Conservation (phyloP, 2,329 filamentous ascomycete genomes). For the Magnaporthiopsis poae region DNA sequence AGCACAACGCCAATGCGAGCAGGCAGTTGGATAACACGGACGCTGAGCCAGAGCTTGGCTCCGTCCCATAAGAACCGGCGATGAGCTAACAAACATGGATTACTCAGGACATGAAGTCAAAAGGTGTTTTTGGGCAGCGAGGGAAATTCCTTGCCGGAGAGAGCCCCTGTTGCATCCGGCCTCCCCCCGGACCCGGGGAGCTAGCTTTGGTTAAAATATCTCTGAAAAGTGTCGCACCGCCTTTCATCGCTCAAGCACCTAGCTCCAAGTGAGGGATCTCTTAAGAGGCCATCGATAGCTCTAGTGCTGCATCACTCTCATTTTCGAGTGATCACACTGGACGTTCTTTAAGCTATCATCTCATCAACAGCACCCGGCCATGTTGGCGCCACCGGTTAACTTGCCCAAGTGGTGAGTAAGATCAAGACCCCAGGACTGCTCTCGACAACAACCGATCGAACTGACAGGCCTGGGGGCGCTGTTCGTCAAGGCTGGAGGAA, state of each 20-base stretch:
- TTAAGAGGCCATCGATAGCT: background rate
- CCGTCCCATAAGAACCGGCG: background rate
- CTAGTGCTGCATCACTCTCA: background rate
- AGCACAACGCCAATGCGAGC: background rate
- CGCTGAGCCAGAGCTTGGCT: background rate
- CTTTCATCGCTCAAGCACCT: background rate
- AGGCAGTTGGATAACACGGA: background rate
- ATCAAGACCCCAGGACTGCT: background rate
- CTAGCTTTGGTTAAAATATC: background rate
- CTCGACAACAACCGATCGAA: background rate
- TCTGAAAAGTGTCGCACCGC: background rate
- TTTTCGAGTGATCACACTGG: background rate
- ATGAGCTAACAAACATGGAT: background rate
- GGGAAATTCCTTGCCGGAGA: background rate
- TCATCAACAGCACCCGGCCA: conserved; percentile 15
- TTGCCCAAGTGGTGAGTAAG: conserved; percentile 46
- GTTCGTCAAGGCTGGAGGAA: conserved; percentile 61
- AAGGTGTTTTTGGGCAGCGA: background rate
- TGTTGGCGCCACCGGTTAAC: conserved; percentile 44
- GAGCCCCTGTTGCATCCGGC: background rate
- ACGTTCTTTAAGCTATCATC: background rate
- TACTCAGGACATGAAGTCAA: background rate
- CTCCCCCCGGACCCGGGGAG: background rate
- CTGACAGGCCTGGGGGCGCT: background rate
- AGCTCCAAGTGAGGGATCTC: background rate